These are phyloP conservation scores for Naumovozyma castellii DNA, from an alignment of 805 yeast species.

Conservation along the genomic window DNA sequence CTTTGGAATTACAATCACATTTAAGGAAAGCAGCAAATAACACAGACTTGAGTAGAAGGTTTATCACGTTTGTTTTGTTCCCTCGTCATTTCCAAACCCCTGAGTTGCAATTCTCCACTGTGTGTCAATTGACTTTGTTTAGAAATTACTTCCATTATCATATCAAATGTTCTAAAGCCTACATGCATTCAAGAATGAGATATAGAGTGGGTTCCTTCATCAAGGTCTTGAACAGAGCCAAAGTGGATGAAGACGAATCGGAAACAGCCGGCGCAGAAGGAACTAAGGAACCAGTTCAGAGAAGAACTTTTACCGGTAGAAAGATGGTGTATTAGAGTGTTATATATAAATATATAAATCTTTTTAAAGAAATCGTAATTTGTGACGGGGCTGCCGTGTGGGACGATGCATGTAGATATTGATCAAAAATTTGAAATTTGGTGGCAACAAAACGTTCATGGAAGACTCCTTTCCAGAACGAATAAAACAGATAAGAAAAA, in stretches of 20 bases:
- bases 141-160: slow-evolving; percentile 98
- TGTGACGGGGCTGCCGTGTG: no score
- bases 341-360: neutral
- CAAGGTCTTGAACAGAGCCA: slow-evolving; percentile 92
- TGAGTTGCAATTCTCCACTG: slow-evolving; percentile 31
- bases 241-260: slow-evolving; percentile 79
- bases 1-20: slow-evolving; percentile 59
- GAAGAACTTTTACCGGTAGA: slow-evolving; percentile 30
- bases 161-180: slow-evolving; percentile 96
- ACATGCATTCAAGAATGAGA: slow-evolving; percentile 97
- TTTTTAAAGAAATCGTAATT: neutral
- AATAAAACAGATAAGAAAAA: no score
- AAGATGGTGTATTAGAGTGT: slow-evolving; percentile 16
- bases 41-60: slow-evolving; percentile 34
- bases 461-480: no score
- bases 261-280: slow-evolving; percentile 24
- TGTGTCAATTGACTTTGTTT: slow-evolving; percentile 84
- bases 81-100: slow-evolving; percentile 80
- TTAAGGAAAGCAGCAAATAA: slow-evolving; percentile 17
- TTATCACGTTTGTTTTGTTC: slow-evolving; percentile 63
- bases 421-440: no score
- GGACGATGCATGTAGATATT: no score
- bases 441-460: no score
- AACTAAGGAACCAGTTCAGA: slow-evolving; percentile 10
- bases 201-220: slow-evolving; percentile 87